Base-by-base conservation (phyloP, 2,329 filamentous ascomycete species). In the Trichoderma atroviride region DNA sequence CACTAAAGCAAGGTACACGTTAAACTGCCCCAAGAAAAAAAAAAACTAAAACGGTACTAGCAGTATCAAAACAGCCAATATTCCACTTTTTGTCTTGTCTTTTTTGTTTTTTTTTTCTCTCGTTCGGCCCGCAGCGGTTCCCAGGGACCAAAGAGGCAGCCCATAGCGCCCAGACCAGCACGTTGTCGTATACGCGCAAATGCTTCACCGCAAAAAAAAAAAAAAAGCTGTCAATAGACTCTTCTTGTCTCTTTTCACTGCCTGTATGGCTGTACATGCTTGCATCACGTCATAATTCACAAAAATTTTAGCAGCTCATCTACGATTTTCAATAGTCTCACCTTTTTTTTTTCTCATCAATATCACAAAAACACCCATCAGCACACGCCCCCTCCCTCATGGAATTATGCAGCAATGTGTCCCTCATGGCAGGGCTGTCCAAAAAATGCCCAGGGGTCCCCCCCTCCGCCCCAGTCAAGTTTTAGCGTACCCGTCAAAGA, bases 401-500 rank as follows among this genome's bases (percentile, higher is more conserved):
- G 47, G 47, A 53, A 19, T 16, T 24, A 27, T 7, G 29, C 27
- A 13, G 43, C 43, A 2, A 47, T 27, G 10, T 24, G 24, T 16
- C 27, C 10, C 52, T 16, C 52, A 55, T 31, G 52, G 33, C 47
- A 50, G 47, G 47, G 47, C 47, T 50, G 47, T 50, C 47, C 37
- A 35, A n/a, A 22, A 24, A 47, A 10, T 7, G 24, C 58, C 43
- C 43, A 50, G 16, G 37, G 27, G 31, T 33, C 24, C 22, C 31
- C 50, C n/a, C 47, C 47, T 13, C 33, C 9, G 16, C 61, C 47
- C 22, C 33, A 40, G 31, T 31, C 19, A 27, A 57, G 56, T 13
- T 13, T 43, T 69, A 69, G 66, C 69, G 55, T 37, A 66, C 57
- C 69, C 58, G 63, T 52, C 50, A 52, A 50, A 53, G n/a, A 71